These are phyloP conservation scores for Globisporangium perplexum DNA, from an alignment of 352 stramenopile species.

Conservation along the genomic window DNA sequence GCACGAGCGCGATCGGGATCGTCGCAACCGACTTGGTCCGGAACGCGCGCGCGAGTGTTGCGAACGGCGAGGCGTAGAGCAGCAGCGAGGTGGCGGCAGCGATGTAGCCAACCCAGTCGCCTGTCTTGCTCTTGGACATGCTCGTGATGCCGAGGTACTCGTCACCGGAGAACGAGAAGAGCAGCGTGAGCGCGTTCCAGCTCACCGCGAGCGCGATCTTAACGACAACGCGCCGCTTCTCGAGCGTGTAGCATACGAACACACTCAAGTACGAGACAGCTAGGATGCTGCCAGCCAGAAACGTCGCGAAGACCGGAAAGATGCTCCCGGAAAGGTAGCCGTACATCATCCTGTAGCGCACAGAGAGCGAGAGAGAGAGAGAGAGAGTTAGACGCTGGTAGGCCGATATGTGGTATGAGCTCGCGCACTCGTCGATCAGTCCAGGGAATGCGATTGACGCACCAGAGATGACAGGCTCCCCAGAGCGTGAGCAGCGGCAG, in stretches of 20 bases:
- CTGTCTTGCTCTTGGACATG: conserved; percentile 24
- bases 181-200: conserved; percentile 2
- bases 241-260: conserved; percentile 23
- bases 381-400: background rate
- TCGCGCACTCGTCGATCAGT: background rate
- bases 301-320: conserved; percentile 6
- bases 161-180: conserved; percentile 8
- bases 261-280: conserved; percentile 26
- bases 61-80: conserved; percentile 31
- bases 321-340: conserved; percentile 9
- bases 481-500: conserved; percentile 34
- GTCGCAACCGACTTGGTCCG: conserved; percentile 20
- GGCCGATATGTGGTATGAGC: background rate
- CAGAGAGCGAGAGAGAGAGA: background rate
- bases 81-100: conserved; percentile 22
- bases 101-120: conserved; percentile 19
- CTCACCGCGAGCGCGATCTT: background rate
- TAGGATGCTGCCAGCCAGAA: conserved; percentile 19
- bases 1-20: conserved; percentile 27
- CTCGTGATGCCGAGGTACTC: conserved; percentile 20
- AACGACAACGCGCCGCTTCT: conserved; percentile 14
- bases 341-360: conserved; percentile 10
- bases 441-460: background rate
- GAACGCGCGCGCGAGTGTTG: conserved; percentile 22
- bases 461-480: conserved; percentile 33